Base-by-base conservation (phyloP, 1,284 basidiomycete species). In the Sporisorium reilianum region DNA sequence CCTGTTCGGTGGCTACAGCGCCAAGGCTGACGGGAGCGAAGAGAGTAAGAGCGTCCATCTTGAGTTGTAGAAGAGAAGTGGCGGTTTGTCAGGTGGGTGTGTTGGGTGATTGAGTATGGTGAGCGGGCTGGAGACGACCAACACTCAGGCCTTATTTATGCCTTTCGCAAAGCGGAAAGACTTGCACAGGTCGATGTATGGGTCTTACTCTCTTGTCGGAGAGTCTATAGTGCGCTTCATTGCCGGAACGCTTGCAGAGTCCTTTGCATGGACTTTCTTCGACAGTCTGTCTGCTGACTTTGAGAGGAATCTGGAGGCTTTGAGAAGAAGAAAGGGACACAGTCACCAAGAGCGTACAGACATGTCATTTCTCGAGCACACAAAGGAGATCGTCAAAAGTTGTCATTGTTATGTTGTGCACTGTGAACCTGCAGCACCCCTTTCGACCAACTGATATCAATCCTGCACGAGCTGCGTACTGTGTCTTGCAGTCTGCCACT, bases 21-120 rank as follows among this genome's bases (percentile, higher is more conserved):
- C 44, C 46, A 40, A 55, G 44, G 46, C 45, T 65, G 52, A 59
- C 9, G 8, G 56, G 56, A 10, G 63, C 51, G 25, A 65, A 65
- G 38, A 65, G 56, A 26, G 52, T 50, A 40, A 59, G 45, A 28
- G 54, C 42, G 51, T 58, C 55, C 63, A 64, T 59, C 25, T 40
- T 57, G 40, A 42, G 22, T 38, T 12, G 25, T 26, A 10, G n/a
- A 26, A 28, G 22, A 26, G 28, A 16, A 23, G 26, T 22, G 26
- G 16, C 11, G n/a, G n/a, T n/a, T n/a, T n/a, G n/a, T n/a, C 16
- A 26, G 14, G 22, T 20, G 44, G 34, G 6, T 40, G 41, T 22
- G 22, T 22, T 40, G 20, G 25, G 25, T 36, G 38, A 28, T 16
- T 3, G 41, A 26, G 16, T 20, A 20, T 18, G 40, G 22, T 7